These are phyloP conservation scores for Trichoderma virens DNA, from an alignment of 495 filamentous ascomycete species.

Conservation along the genomic window DNA sequence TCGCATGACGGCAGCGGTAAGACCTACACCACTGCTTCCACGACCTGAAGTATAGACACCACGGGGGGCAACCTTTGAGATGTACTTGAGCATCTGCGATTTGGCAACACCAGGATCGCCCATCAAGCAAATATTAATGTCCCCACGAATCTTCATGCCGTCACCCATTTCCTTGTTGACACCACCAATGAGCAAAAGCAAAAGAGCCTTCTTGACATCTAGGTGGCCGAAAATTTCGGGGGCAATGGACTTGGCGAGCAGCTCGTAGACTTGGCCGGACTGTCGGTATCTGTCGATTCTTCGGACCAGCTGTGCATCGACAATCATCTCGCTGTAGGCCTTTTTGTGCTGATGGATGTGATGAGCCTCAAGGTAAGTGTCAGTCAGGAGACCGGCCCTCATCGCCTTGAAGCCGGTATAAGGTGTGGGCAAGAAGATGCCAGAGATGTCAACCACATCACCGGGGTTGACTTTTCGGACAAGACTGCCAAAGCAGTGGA, in stretches of 20 bases:
- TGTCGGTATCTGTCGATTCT: slow-evolving; percentile 75
- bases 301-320: slow-evolving; percentile 64
- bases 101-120: slow-evolving; percentile 99
- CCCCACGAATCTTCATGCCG: slow-evolving; percentile 95
- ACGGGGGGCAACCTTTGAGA: slow-evolving; percentile 93
- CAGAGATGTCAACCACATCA: slow-evolving; percentile 85
- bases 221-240: slow-evolving; percentile 95
- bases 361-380: slow-evolving; percentile 95
- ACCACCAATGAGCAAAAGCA: slow-evolving; percentile 89
- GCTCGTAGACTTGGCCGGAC: slow-evolving; percentile 88
- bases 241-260: slow-evolving; percentile 87
- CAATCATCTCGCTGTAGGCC: slow-evolving; percentile 77
- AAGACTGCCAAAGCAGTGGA: slow-evolving; percentile 81
- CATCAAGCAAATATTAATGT: slow-evolving; percentile 98
- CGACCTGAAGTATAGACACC: slow-evolving; percentile 97
- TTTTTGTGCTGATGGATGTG: slow-evolving; percentile 94
- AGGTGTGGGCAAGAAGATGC: slow-evolving; percentile 93
- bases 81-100: slow-evolving; percentile 95
- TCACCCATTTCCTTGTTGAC: slow-evolving; percentile 97
- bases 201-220: slow-evolving; percentile 95
- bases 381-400: slow-evolving; percentile 85
- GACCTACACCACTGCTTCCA: slow-evolving; percentile 91
- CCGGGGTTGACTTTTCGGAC: slow-evolving; percentile 85
- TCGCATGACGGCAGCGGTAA: slow-evolving; percentile 96
- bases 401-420: slow-evolving; percentile 98